phyloP scores from a whole-genome alignment of 2,329 filamentous ascomycete genomes.

The Teratosphaeria gauchensis region DNA sequence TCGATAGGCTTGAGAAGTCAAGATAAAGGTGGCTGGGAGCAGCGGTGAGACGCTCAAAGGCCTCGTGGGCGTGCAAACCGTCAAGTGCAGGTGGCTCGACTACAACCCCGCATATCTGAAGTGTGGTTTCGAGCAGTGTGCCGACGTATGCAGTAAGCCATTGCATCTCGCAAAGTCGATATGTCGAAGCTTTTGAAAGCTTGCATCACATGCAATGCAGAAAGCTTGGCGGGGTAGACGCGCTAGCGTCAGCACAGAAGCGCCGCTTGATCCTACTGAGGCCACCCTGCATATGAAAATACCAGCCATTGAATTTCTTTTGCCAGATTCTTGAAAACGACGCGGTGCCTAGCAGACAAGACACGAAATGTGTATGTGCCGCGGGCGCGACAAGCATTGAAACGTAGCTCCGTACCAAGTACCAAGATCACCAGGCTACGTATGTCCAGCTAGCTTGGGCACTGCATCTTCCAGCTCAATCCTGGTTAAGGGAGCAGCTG shows the following conservation, averaged over 20 bases:
- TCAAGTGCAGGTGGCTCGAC: not conserved
- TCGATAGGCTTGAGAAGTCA: not conserved
- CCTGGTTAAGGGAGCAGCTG: too few species aligned
- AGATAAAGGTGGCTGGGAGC: not conserved
- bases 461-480: too few species aligned
- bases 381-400: not conserved
- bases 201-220: not conserved
- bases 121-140: not conserved
- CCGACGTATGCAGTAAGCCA: not conserved
- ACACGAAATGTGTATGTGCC: not conserved
- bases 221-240: not conserved
- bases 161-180: not conserved
- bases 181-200: not conserved
- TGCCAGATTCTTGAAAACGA: not conserved
- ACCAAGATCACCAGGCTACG: too few species aligned
- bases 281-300: not conserved
- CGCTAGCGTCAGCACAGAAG: not conserved
- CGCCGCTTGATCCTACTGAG: not conserved
- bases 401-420: not conserved
- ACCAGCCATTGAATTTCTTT: not conserved
- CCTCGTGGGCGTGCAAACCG: not conserved
- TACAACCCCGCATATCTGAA: not conserved
- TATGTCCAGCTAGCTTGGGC: too few species aligned
- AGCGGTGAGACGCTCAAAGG: not conserved
- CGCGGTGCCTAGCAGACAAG: too few species aligned